Evolutionary conservation across 768 basidiomycete species (phyloP).

Genomic region (Pisolithus orientalis): DNA sequence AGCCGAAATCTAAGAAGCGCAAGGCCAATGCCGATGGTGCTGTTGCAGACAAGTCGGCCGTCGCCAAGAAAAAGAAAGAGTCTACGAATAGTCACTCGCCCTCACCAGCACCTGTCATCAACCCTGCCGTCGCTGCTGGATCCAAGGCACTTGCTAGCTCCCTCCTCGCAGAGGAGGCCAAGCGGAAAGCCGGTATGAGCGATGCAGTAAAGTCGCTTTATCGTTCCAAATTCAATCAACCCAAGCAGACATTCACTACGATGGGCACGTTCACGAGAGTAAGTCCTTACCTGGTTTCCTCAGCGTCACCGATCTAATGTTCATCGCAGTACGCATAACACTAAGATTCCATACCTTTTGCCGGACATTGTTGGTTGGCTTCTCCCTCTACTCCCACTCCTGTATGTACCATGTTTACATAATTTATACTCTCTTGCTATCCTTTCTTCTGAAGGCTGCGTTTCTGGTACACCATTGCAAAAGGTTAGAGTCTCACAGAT

Average conservation of each 20-base stretch:
- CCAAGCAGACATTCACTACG: conserved; percentile 83
- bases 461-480: too few relatives aligned
- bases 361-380: background rate
- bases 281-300: conserved; percentile 24
- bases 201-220: conserved; percentile 83
- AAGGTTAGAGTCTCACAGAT: too few relatives aligned
- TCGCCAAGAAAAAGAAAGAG: conserved; percentile 39
- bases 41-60: conserved; percentile 22
- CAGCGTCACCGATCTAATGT: background rate
- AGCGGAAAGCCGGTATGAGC: conserved; percentile 79
- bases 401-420: background rate
- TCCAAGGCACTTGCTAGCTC: conserved; percentile 65
- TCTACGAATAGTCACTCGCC: conserved; percentile 8
- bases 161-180: conserved; percentile 75
- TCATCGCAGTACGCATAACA: conserved; percentile 7
- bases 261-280: conserved; percentile 90
- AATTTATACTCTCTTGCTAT: background rate
- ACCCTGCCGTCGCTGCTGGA: conserved; percentile 48
- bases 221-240: conserved; percentile 42
- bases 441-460: background rate
- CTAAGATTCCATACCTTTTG: background rate
- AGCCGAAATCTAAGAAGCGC: conserved; percentile 54
- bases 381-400: background rate
- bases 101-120: conserved; percentile 27
- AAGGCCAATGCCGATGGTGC: conserved; percentile 39